Percentiles rank a stretch among this genome's conserved stretches.
phyloP scores from a whole-genome alignment of 306 rosid genomes.

The Crotalaria pallida region DNA sequence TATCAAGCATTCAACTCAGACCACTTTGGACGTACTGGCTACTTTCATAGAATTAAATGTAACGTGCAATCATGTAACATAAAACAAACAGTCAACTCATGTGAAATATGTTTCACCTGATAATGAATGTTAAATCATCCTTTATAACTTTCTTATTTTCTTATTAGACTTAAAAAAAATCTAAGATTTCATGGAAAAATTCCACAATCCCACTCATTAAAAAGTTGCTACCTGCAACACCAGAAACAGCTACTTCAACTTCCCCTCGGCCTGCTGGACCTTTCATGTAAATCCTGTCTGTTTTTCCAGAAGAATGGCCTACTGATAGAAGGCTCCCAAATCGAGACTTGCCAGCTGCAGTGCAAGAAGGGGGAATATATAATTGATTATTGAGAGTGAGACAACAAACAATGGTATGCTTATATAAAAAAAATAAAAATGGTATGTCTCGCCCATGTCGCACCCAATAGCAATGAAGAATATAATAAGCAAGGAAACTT shows the following conservation, averaged over 20 bases:
- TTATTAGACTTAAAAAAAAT: background rate
- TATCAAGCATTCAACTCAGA: background rate
- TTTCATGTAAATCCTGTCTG: slow-evolving; percentile 92
- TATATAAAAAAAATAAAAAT: too few relatives aligned
- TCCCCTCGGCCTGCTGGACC: slow-evolving; percentile 99
- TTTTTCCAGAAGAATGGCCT: slow-evolving; percentile 66
- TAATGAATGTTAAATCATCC: background rate
- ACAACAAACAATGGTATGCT: too few relatives aligned
- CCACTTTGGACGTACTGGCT: background rate
- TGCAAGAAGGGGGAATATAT: slow-evolving; percentile 7
- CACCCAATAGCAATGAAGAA: slow-evolving; percentile 9
- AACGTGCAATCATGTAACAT: background rate
- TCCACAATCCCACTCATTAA: slow-evolving; percentile 12
- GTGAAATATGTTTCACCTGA: background rate
- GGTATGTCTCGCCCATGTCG: too few relatives aligned
- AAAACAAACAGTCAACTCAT: slow-evolving; percentile 1
- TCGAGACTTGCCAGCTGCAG: slow-evolving; percentile 78
- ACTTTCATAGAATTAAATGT: slow-evolving; percentile 11
- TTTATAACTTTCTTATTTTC: background rate
- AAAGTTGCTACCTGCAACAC: slow-evolving; percentile 62
- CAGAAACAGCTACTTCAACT: slow-evolving; percentile 99
- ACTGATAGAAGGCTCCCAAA: slow-evolving; percentile 84
- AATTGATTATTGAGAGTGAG: slow-evolving; percentile 22
- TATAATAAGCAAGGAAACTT: slow-evolving; percentile 1
- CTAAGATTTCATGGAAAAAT: slow-evolving; percentile 17